Conservation (phyloP, 345 rosid genomes). For the Gynandropsis gynandra region DNA sequence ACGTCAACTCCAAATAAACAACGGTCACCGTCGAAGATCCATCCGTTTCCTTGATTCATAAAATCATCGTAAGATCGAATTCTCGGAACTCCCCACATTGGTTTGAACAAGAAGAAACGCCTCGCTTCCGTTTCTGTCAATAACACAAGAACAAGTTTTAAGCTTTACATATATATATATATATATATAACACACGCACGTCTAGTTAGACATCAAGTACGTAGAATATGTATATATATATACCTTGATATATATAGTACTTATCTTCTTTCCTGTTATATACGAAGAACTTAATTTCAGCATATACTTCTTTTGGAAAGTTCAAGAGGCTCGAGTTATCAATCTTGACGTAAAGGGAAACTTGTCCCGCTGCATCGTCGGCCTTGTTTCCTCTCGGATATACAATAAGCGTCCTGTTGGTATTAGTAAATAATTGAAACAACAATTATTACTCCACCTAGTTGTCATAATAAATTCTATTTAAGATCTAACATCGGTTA, state of each 20-base stretch:
- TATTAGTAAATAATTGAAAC: too few species aligned
- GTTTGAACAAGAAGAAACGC: slow-evolving; percentile 1
- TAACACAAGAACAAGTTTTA: background rate
- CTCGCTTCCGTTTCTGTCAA: slow-evolving; percentile 14
- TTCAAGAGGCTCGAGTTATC: slow-evolving; percentile 17
- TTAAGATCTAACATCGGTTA: too few species aligned
- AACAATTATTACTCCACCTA: too few species aligned
- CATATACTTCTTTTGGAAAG: slow-evolving; percentile 18
- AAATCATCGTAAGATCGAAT: slow-evolving; percentile 1
- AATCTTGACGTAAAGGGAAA: slow-evolving; percentile 13
- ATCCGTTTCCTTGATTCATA: slow-evolving; percentile 2
- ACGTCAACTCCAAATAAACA: slow-evolving; percentile 12
- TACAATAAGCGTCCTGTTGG: slow-evolving; percentile 19
- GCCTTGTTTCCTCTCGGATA: slow-evolving; percentile 20
- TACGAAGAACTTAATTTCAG: slow-evolving; percentile 18
- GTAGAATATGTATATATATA: too few species aligned
- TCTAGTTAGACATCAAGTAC: too few species aligned
- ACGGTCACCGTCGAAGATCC: slow-evolving; percentile 3
- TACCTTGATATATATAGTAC: slow-evolving; percentile 15
- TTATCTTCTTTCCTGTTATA: slow-evolving; percentile 15
- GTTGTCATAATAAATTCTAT: too few species aligned
- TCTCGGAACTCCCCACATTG: slow-evolving; percentile 8
- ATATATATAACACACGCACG: too few species aligned
- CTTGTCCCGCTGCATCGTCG: background rate
- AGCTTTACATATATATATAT: too few species aligned